Base-by-base conservation (phyloP, 768 basidiomycete species). In the Auricularia auricula-judae region DNA sequence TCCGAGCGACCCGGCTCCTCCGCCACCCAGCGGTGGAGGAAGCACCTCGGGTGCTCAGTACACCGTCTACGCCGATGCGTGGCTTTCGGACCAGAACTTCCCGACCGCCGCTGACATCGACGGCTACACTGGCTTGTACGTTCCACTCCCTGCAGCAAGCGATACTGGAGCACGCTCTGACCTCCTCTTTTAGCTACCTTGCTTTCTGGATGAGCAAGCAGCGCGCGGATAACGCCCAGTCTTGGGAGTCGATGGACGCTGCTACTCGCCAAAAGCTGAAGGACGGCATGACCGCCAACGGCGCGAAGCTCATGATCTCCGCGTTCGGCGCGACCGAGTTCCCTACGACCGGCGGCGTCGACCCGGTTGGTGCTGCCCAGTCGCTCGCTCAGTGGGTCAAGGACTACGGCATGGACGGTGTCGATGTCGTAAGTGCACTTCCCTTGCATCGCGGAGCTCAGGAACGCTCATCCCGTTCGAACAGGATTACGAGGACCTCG, bases 261-360 rank as follows among this genome's bases (percentile, higher is more conserved):
- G 56, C 56, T 8, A 33, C 56, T 5, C 56, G 56, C 56, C 11
- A 59, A 7, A 59, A 59, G 29, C 56, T 59, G 16, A 59, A 59
- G 56, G 12, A 23, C 29, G 56, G 23, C 14, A 14, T 59, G 63
- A 72, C 73, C 54, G 68, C 70, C 3, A 72, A 73, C 36, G 73
- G 72, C 42, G 72, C 75, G 63, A 69, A 72, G 3, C 65, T 76
- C 21, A 74, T 76, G 74, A 74, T 76, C 14, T 75, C 75, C 51
- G 75, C 74, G 3, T 75, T 75, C 65, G 75, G 75, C 18, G 70
- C 74, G 1, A 76, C 75, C 54, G 75, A 67, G 29, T 58, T 44
- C 8, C 66, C 66, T 18, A 67, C 66, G 7, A 67, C 64, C n/a
- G 42, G 42, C 18, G 64, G 64, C 23, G 59, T 58, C 16, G 64